These are phyloP conservation scores for Pharnaceum exiguum DNA, from an alignment of 148 eudicot species.

Conservation along the genomic window DNA sequence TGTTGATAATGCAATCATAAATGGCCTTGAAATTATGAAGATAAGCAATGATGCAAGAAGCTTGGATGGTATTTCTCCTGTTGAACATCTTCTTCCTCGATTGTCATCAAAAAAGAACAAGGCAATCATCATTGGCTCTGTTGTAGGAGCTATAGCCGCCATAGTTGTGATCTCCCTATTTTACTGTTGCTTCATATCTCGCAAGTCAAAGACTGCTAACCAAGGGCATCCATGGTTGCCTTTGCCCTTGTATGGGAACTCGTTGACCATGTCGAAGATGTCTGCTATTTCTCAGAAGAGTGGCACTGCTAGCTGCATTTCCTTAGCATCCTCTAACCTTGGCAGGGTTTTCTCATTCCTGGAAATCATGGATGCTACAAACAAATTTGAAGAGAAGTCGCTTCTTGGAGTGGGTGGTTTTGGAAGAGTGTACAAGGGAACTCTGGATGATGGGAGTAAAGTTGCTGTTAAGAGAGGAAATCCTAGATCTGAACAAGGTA, in stretches of 20 bases:
- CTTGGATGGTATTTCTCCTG: slow-evolving; percentile 58
- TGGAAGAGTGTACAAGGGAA: slow-evolving; percentile 90
- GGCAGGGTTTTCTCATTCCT: slow-evolving; percentile 81
- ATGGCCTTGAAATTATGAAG: slow-evolving; percentile 89
- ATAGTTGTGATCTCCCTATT: slow-evolving; percentile 39
- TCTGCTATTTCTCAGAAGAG: slow-evolving; percentile 89
- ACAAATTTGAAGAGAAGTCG: slow-evolving; percentile 74
- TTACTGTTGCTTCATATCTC: slow-evolving; percentile 48
- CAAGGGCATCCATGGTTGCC: slow-evolving; percentile 80
- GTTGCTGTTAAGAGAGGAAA: slow-evolving; percentile 97
- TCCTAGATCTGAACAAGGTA: slow-evolving; percentile 92
- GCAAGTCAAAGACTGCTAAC: slow-evolving; percentile 41
- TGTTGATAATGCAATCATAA: slow-evolving; percentile 47
- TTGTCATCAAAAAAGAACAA: slow-evolving; percentile 34
- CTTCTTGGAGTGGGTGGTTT: slow-evolving; percentile 97
- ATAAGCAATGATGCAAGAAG: slow-evolving; percentile 85
- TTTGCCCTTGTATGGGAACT: slow-evolving; percentile 79
- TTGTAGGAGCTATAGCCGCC: slow-evolving; percentile 47
- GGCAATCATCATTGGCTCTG: slow-evolving; percentile 45
- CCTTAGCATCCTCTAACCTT: slow-evolving; percentile 64
- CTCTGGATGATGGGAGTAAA: slow-evolving; percentile 74
- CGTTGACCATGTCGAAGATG: slow-evolving; percentile 71
- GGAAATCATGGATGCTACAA: slow-evolving; percentile 89
- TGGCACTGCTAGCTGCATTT: slow-evolving; percentile 89
- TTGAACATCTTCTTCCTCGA: slow-evolving; percentile 50